Evolutionary conservation across 768 basidiomycete species (phyloP).

Genomic region (Tulasnella sp.): DNA sequence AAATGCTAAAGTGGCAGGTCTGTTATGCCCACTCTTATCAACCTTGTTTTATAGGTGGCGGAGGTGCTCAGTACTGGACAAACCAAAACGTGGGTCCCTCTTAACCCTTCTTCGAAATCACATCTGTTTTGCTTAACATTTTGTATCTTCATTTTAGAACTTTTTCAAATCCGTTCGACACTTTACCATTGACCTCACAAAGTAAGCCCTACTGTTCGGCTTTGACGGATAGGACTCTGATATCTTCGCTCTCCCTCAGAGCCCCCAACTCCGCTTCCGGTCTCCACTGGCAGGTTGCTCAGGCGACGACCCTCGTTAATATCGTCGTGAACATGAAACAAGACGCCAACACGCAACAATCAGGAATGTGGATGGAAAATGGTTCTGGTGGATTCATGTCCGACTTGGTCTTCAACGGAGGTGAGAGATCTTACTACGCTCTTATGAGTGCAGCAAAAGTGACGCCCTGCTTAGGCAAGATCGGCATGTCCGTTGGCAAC

Average conservation of each 20-base stretch:
- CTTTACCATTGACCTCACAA: conserved; percentile 48
- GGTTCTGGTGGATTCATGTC: conserved; percentile 33
- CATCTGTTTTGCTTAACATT: not conserved
- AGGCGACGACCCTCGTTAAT: conserved; percentile 70
- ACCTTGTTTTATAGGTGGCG: conserved; percentile 36
- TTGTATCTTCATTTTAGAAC: not conserved
- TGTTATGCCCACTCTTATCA: not conserved
- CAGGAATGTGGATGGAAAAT: conserved; percentile 45
- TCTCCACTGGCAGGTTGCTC: conserved; percentile 80
- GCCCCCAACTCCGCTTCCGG: conserved; percentile 38
- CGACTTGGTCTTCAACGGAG: conserved; percentile 31
- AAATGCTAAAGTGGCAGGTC: not conserved
- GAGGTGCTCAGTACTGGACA: conserved; percentile 53
- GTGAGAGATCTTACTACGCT: conserved; percentile 45
- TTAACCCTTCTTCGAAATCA: not conserved
- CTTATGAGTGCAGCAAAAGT: not conserved
- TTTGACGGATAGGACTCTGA: not conserved
- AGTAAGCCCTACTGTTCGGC: conserved; percentile 36
- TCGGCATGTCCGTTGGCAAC: not conserved
- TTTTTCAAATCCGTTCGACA: conserved; percentile 49
- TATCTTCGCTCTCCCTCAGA: not conserved
- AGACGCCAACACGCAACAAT: conserved; percentile 58
- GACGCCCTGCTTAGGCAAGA: not conserved
- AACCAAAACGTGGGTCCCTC: not conserved
- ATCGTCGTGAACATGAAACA: conserved; percentile 69